These are phyloP conservation scores for Gloeophyllum trabeum DNA, from an alignment of 768 basidiomycete species.

Conservation along the genomic window DNA sequence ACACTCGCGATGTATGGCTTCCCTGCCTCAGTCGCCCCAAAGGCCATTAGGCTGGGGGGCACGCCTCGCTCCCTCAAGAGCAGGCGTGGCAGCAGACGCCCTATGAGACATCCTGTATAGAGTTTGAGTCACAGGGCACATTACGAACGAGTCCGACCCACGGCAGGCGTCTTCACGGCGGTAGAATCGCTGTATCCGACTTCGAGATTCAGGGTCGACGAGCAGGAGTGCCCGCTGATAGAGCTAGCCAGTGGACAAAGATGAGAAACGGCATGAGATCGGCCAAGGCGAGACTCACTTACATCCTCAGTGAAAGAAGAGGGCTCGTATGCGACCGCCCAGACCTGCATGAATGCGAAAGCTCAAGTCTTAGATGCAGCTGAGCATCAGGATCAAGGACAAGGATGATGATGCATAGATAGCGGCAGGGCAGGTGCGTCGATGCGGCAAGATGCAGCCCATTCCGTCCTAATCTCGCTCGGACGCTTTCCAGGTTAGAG, in stretches of 20 bases:
- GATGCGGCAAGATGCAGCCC: no score
- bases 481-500: no score
- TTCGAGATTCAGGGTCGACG: slow-evolving; percentile 44
- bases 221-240: slow-evolving; percentile 47
- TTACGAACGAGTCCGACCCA: slow-evolving; percentile 20
- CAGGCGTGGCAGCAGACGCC: slow-evolving; percentile 59
- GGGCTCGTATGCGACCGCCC: slow-evolving; percentile 26
- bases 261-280: slow-evolving; percentile 3
- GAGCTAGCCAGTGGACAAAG: slow-evolving; percentile 29
- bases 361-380: no score
- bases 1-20: slow-evolving; percentile 68
- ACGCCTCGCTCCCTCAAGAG: slow-evolving; percentile 51
- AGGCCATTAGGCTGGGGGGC: slow-evolving; percentile 30
- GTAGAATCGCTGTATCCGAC: slow-evolving; percentile 55
- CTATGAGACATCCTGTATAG: slow-evolving; percentile 58
- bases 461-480: background rate
- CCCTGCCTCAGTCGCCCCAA: slow-evolving; percentile 47
- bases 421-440: no score
- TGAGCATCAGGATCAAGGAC: no score
- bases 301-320: slow-evolving; percentile 23
- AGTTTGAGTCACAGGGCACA: slow-evolving; percentile 2
- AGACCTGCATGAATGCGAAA: slow-evolving; percentile 34
- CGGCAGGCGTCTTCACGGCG: slow-evolving; percentile 68
- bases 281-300: slow-evolving; percentile 10
- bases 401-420: no score